Base-by-base conservation (phyloP, 2,329 filamentous ascomycete species). In the Gremmenia infestans region DNA sequence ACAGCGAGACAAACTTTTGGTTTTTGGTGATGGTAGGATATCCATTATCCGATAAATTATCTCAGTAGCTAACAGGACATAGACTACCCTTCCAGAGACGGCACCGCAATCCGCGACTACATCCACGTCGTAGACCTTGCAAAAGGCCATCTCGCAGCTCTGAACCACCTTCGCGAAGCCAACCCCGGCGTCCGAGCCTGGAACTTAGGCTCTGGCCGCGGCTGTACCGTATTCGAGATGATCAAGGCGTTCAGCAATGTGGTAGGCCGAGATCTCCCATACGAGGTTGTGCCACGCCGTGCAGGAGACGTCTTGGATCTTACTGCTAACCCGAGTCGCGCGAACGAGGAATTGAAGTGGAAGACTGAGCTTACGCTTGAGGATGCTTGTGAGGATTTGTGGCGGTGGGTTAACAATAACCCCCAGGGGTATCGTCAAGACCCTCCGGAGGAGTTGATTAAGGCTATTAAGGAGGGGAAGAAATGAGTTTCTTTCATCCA, bases 341-440 rank as follows among this genome's bases (percentile, higher is more conserved):
- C 94, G 52, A 96, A 96, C 75, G 77, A 83, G 71, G 94, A 99
- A 77, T 81, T 99, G 53, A 79, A 85, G 61, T 99, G 94, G 94
- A 92, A 92, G 79, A 92, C 94, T 1, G 83, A 95, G 76, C 80
- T 88, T 56, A 92, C 89, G 19, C 84, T 99, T 71, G 93, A 97
- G 76, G 85, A 96, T 72, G 92, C 93, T 25, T 99, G 94, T 72
- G 84, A 86, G 65, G 91, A 99, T 73, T 80, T 99, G 63, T 99
- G 94, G 94, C 86, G 85, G 69, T 99, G 94, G 94, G 96, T 95
- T 15, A 81, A 88, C 76, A 97, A 97, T 76, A 97, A 97, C 77
- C 94, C 94, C 23, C 85, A 92, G 75, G 94, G 94, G 22, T 97
- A 97, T 78, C 82, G 89, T 63, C 92, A 97, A 76, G 81, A 91